Evolutionary conservation across 164 flowering plant genomes (phyloP), one percentile per base, ranked within the genome.

Genomic region (Tinospora cordifolia): DNA sequence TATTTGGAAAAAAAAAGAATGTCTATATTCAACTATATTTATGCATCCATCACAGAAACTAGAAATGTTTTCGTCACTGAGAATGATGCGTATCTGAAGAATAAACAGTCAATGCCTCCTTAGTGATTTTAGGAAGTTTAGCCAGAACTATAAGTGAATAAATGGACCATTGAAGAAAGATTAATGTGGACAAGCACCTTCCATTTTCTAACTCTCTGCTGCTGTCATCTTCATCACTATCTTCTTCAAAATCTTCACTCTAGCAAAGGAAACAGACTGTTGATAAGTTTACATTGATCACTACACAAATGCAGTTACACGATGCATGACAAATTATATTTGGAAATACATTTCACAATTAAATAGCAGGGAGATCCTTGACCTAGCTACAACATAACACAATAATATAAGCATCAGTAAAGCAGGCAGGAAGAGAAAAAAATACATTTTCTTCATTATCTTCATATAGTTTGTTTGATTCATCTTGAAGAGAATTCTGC

Each of bases 381-480:
- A 30, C 36, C 36, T 30, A 30, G 36, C 36, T 51, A 51, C 17
- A 51, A 17, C 59, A 17, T n/a, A 51, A 30, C 36, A 2, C 1
- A 17, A 17, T 8, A 51, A 51, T 17, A 51, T 15, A 14, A 51
- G 21, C 21, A 51, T 51, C 5, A n/a, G 19, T 51, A 6, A 51
- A 51, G 22, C 4, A 7, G 22, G 59, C 21, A n/a, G 59, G 19
- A 17, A 51, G 21, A 51, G 59, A 41, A 51, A 51, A 17, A 51
- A n/a, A 51, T 17, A 51, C 59, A 4, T 6, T 17, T 17, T 51
- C 59, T 51, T 51, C 87, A 19, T 81, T 84, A 58, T 76, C 87
- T 30, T 67, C 70, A 27, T 71, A 75, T 10, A 71, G 47, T 54
- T 80, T 86, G 68, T 86, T 84, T 6, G 81, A 77, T 59, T 72